Conservation (phyloP, 2,329 filamentous ascomycete species). For the Xylaria sp. region DNA sequence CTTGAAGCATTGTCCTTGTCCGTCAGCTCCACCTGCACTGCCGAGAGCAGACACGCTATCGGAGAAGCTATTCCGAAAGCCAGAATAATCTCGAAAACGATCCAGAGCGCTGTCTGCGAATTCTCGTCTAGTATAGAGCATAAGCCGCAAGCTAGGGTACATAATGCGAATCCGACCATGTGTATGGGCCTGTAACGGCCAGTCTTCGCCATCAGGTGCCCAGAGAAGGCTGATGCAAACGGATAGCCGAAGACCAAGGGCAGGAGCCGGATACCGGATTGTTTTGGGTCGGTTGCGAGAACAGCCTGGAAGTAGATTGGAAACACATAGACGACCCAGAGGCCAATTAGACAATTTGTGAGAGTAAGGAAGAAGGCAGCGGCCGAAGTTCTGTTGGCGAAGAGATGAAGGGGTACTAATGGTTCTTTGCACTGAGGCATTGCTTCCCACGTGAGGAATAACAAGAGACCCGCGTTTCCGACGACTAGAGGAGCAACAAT, state of each 20-base stretch:
- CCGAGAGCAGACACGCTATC: conserved; percentile 47
- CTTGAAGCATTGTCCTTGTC: conserved; percentile 44
- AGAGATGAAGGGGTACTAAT: conserved; percentile 47
- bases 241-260: neutral
- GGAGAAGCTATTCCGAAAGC: conserved; percentile 50
- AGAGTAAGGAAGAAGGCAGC: conserved; percentile 44
- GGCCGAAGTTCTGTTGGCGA: conserved; percentile 49
- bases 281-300: conserved; percentile 62
- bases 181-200: conserved; percentile 55
- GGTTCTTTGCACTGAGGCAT: conserved; percentile 37
- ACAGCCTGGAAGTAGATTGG: conserved; percentile 67
- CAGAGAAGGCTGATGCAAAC: neutral
- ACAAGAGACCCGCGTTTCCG: conserved; percentile 20
- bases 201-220: conserved; percentile 13
- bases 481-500: conserved; percentile 25
- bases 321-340: conserved; percentile 47
- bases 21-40: conserved; percentile 45
- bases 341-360: conserved; percentile 44
- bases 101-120: conserved; percentile 45
- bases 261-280: conserved; percentile 57
- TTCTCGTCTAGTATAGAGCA: conserved; percentile 39
- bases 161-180: conserved; percentile 39
- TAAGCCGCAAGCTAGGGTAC: too few relatives aligned
- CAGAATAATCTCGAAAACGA: conserved; percentile 45
- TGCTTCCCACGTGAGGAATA: conserved; percentile 38